A percentile compares a stretch with the other conserved stretches of the same genome.
Evolutionary conservation across 257 asterid genomes (phyloP).

Genomic region (Nyctanthes arbortristis): DNA sequence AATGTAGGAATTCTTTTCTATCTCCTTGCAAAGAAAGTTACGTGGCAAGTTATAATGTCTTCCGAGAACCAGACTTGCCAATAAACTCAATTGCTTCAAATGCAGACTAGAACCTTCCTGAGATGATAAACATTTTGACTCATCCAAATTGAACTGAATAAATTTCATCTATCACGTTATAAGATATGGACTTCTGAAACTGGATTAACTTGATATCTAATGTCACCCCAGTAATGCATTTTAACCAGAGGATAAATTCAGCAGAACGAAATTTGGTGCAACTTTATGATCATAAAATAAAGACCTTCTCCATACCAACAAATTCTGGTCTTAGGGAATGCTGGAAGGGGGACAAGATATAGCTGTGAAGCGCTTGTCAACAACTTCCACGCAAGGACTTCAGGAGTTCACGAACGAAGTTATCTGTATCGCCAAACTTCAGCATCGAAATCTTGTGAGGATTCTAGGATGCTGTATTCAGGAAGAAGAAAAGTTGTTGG

Average conservation of each 20-base stretch:
- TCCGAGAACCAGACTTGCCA: too few species aligned
- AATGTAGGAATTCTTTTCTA: too few species aligned
- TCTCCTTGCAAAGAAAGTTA: too few species aligned
- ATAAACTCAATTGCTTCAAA: too few species aligned
- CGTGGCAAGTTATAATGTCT: too few species aligned
- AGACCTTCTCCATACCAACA: neutral
- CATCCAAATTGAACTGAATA: neutral
- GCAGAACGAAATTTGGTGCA: neutral
- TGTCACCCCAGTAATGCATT: neutral
- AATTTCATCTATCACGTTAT: neutral
- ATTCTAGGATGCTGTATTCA: slow-evolving; percentile 41
- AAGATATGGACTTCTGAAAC: neutral
- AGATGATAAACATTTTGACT: too few species aligned
- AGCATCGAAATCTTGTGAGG: slow-evolving; percentile 40
- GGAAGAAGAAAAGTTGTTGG: slow-evolving; percentile 31
- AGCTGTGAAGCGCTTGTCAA: slow-evolving; percentile 36
- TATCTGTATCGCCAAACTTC: slow-evolving; percentile 35
- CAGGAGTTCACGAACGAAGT: slow-evolving; percentile 42
- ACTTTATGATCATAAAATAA: neutral
- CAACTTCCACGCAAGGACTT: slow-evolving; percentile 37
- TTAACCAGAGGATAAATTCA: neutral
- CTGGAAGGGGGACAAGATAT: slow-evolving; percentile 34
- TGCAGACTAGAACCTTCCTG: too few species aligned
- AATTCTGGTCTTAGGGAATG: slow-evolving; percentile 13
- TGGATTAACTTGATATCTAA: neutral